Evolutionary conservation across 2,329 filamentous ascomycete genomes (phyloP), one percentile per base, ranked within the genome.

Genomic region (Talaromyces funiculosus): DNA sequence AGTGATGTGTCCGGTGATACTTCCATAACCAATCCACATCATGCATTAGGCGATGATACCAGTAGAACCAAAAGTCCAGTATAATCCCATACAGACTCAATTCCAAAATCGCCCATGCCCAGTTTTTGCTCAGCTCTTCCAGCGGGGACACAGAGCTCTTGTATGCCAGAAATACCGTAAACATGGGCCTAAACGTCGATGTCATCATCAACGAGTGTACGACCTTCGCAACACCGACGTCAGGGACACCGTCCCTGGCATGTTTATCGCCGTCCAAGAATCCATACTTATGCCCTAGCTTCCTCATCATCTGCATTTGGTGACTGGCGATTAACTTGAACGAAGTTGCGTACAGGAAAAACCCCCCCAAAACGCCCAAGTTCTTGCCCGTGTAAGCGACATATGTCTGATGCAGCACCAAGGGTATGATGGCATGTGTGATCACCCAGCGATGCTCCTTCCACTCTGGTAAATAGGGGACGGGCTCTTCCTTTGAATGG

Each of bases 41-140:
- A 61, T 77, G 75, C 71, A 75, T 76, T 14, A 66, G 53, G 12
- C 74, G 70, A 61, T 75, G 73, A 61, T 75, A 76, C 67, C 70
- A 71, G 65, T 78, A 78, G 65, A 77, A 78, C 73, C 73, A 78
- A 49, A 76, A 75, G 62, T 77, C 76, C 5, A 78, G 67, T 10
- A 77, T 65, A 55, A 77, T 66, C 14, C 67, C 68, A 61, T 78
- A 78, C 7, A 77, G 54, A 14, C 70, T 71, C 6, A 75, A 64
- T 45, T 76, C 71, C 16, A 77, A 18, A 0, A 71, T 64, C 1
- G 75, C 67, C 70, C 73, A 73, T 10, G 59, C 61, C 68, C 72
- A 74, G 43, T 65, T 68, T 31, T 67, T 57, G 9, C 12, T 16
- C 22, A 58, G n/a, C 56, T 37, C 42, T 14, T 65, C 63, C 4